Percentiles rank a stretch among this genome's conserved stretches.
Evolutionary conservation across 192 early-diverging fungal genomes (phyloP).

Genomic region (Backusella macrospora): DNA sequence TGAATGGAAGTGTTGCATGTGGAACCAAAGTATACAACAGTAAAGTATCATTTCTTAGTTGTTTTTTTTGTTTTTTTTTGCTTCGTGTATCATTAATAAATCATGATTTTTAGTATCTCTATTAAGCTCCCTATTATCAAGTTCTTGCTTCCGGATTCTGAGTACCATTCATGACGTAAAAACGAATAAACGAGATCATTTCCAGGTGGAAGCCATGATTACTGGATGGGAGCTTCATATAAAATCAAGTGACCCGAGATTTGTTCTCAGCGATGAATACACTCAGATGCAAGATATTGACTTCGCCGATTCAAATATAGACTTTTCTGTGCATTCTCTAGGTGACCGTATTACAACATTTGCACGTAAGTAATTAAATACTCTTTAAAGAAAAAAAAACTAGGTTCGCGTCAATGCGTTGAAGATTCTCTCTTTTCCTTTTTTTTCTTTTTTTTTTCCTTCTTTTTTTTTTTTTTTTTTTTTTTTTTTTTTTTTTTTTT

Average conservation of each 20-base stretch:
- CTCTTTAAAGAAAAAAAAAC: neutral
- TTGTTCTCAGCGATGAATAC: conserved; percentile 4
- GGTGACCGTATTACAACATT: conserved; percentile 16
- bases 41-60: conserved; percentile 3
- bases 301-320: conserved; percentile 1
- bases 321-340: neutral
- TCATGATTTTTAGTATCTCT: too few relatives aligned
- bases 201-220: conserved; percentile 17
- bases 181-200: conserved; percentile 18
- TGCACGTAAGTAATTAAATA: conserved; percentile 18
- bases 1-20: conserved; percentile 31
- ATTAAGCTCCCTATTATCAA: conserved; percentile 17
- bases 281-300: neutral
- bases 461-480: neutral
- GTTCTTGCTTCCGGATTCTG: conserved; percentile 10
- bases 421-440: neutral
- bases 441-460: too few relatives aligned
- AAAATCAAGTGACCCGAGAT: neutral
- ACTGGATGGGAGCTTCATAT: conserved; percentile 28
- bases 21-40: conserved; percentile 30
- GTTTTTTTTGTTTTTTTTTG: neutral
- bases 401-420: conserved; percentile 13
- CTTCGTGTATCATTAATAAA: neutral
- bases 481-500: neutral
- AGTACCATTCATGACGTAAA: neutral